Evolutionary conservation across 106 monocot genomes (phyloP).

Genomic region (Amphibolis antarctica): DNA sequence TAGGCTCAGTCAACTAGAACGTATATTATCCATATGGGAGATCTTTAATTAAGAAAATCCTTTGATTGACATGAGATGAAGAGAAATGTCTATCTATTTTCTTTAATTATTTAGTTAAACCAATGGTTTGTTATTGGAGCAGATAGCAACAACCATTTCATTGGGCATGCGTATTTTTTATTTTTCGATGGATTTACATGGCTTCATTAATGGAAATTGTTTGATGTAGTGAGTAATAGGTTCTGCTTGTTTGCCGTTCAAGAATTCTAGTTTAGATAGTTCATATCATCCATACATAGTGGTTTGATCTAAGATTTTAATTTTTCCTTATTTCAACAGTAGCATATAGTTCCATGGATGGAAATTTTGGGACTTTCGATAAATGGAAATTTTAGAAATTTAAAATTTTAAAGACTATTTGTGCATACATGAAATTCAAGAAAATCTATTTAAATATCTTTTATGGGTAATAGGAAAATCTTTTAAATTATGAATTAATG

Average conservation of each 20-base stretch:
- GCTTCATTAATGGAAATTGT: neutral
- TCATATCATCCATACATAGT: slow-evolving; percentile 6
- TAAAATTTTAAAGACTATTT: no score
- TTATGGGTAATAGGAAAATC: no score
- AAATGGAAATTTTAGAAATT: no score
- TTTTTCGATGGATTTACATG: slow-evolving; percentile 2
- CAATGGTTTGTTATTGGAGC: slow-evolving; percentile 1
- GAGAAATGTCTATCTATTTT: slow-evolving; percentile 3
- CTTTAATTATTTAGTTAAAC: slow-evolving; percentile 3
- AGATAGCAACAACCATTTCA: no score
- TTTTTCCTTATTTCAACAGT: slow-evolving; percentile 2
- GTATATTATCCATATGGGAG: slow-evolving; percentile 3
- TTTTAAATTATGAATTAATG: no score
- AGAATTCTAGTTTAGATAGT: neutral
- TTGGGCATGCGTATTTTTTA: neutral
- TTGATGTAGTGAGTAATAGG: slow-evolving; percentile 3
- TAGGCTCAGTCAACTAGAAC: neutral
- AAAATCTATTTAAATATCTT: no score
- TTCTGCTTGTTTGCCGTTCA: neutral
- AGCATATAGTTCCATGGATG: slow-evolving; percentile 1
- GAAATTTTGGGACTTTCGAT: no score
- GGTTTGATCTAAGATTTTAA: slow-evolving; percentile 4
- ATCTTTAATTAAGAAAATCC: no score
- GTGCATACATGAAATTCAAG: no score
- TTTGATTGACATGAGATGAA: neutral